Base-by-base conservation (phyloP, 2,329 filamentous ascomycete genomes). In the Fusarium penzigii region DNA sequence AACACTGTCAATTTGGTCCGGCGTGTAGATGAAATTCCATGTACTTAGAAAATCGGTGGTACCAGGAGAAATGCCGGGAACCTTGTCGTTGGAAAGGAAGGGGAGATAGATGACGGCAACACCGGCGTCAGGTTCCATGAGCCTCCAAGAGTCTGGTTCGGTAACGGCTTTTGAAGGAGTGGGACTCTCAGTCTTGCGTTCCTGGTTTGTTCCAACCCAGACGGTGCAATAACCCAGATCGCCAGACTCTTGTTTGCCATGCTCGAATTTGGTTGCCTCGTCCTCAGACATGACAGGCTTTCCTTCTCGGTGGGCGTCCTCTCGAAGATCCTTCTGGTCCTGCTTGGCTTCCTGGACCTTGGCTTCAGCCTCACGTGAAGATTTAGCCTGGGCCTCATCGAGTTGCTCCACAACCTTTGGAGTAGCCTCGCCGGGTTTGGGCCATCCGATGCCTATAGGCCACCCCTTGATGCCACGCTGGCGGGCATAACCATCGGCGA, bases 11-110 rank as follows among this genome's bases (percentile, higher is more conserved):
- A 99, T 86, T 70, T 99, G 88, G 51, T 94, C 87, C 0, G 92
- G 87, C 2, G 89, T 95, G 70, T 97, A 99, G 29, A 97, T 86
- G 68, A 97, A 97, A 68, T 99, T 99, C 94, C 94, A 99, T 0
- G 94, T 99, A 61, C 86, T 90, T 77, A 97, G 85, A 72, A 92
- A 97, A 54, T 96, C 91, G 48, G 84, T 89, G 3, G 82, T 83
- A 20, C 86, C 85, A 0, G 94, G 94, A 61, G 96, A 88, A n/a
- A 97, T 87, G 41, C 84, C 89, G 0, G 86, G 82, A 0, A 91
- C 87, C 54, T 88, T 87, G 0, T 87, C 81, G 68, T 99, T 97
- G 29, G 88, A 83, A 13, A 97, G 77, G 56, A 97, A 87, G 0
- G 94, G 94, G 65, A 97, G 87, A 73, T 99, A 99, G 14, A 96